phyloP scores from a whole-genome alignment of 2,329 filamentous ascomycete species.

The Raffaelea deltoideospora region DNA sequence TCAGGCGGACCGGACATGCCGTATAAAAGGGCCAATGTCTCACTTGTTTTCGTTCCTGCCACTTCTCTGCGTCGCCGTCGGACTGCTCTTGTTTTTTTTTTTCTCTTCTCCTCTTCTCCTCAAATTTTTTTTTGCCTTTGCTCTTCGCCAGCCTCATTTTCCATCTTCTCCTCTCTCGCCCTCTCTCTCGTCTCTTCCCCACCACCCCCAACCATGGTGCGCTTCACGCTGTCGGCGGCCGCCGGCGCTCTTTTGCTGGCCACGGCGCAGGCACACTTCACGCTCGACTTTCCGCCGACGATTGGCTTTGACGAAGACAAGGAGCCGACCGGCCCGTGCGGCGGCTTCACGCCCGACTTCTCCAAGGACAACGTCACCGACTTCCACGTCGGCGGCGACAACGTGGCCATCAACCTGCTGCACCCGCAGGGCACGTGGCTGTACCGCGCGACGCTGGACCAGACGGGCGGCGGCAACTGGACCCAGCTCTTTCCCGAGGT shows the following conservation, averaged over 20 bases:
- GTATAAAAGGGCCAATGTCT: too few relatives aligned
- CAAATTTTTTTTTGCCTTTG: background rate
- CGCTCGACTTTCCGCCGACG: conserved; percentile 28
- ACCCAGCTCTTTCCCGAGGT: conserved; percentile 37
- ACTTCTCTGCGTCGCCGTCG: too few relatives aligned
- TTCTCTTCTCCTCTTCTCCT: background rate
- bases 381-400: conserved; percentile 42
- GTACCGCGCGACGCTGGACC: conserved; percentile 40
- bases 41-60: too few relatives aligned
- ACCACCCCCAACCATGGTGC: too few relatives aligned
- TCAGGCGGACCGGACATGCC: too few relatives aligned
- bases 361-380: conserved; percentile 22
- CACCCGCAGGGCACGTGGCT: conserved; percentile 41
- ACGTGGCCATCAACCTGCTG: conserved; percentile 29
- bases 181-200: conserved; percentile 24
- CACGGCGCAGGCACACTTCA: conserved; percentile 36
- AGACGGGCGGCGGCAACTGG: conserved; percentile 32
- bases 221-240: too few relatives aligned
- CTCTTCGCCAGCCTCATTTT: background rate
- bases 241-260: conserved; percentile 21
- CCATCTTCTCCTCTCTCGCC: background rate
- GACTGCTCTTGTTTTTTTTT: too few relatives aligned
- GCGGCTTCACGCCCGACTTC: conserved; percentile 34
- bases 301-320: conserved; percentile 34
- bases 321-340: conserved; percentile 34